Base-by-base conservation (phyloP, 2,329 filamentous ascomycete species). In the Bimuria novae-zelandiae region DNA sequence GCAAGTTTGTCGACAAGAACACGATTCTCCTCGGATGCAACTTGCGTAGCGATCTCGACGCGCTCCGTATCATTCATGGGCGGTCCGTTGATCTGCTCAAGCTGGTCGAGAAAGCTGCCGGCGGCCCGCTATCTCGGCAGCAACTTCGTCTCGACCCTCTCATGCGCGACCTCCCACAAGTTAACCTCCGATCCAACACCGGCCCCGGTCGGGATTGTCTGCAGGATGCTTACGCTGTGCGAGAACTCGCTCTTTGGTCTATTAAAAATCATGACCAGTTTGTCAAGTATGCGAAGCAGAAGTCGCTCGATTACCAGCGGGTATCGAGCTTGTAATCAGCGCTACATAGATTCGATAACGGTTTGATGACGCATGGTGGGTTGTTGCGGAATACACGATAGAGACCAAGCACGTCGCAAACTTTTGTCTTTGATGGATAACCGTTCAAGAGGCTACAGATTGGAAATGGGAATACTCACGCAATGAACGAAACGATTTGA, bases 181-280 rank as follows among this genome's bases (percentile, higher is more conserved):
- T 59, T 17, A 23, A 32, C 1, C 51, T 71, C 17, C 52, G 49
- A 19, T 55, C 36, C 2, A 56, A 68, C 50, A 47, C 56, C 1
- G 32, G 39, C 4, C 61, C 59, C 1, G 77, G 79, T 1, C 80
- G 82, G 44, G 75, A 80, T 62, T 76, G 75, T 41, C 57, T 83
- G 4, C 79, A 82, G 59, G 78, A 82, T 65, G 76, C 79, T 0
- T 72, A 79, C 29, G 80, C 81, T 0, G 71, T 76, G 0, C 73
- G 81, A 7, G 80, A 83, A 60, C 59, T 83, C 41, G 71, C 76
- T 4, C 62, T 83, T 2, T 80, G 73, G 71, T 77, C 73, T 50
- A 59, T 79, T n/a, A 69, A 67, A 51, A 70, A 79, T n/a, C 65
- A 65, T 2, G 64, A 71, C 1, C 55, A 54, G 11, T 64, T 82